Base-by-base conservation (phyloP, 805 yeast genomes). In the Schwanniomyces polymorphus region DNA sequence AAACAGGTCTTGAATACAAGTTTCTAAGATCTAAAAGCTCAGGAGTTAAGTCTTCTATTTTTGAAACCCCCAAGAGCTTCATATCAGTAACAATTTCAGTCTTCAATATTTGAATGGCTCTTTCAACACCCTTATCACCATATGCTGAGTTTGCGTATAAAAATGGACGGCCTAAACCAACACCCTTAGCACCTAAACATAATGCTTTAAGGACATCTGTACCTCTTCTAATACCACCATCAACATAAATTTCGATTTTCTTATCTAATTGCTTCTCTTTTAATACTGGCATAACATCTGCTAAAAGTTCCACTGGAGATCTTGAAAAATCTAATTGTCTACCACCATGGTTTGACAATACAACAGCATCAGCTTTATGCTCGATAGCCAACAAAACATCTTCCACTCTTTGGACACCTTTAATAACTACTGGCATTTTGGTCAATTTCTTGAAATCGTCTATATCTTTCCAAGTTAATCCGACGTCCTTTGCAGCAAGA, bases 291-390 rank as follows among this genome's bases (percentile, higher is more conserved):
- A 81, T 80, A 3, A 82, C 78, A 50, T 87, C 96, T 3, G 86
- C 88, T 44, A 89, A 69, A 5, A 87, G 80, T 58, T 84, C 88
- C 35, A 89, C 74, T 1, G 91, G 86, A 0, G 96, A 81, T n/a
- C 89, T 76, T 0, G 95, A 74, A 57, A 80, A 86, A 66, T 89
- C 97, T 47, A 89, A 70, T 65, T 89, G 96, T 47, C 97, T 75
- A 41, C 97, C 96, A 51, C 97, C 97, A 65, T 89, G 97, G 61
- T 89, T 89, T 2, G 95, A 88, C 44, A 89, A 59, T 3, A 90
- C 89, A 16, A 89, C 85, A 35, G 92, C 96, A 41, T 82, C 80
- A 27, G 80, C 79, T 6, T 92, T 92, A 54, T 76, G 65, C 55
- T 87, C 85, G 6, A 81, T 82, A 0, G 96, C 96, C 55, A 71